These are phyloP conservation scores for Tolypocladium album DNA, from an alignment of 2,329 filamentous ascomycete species.

Conservation along the genomic window DNA sequence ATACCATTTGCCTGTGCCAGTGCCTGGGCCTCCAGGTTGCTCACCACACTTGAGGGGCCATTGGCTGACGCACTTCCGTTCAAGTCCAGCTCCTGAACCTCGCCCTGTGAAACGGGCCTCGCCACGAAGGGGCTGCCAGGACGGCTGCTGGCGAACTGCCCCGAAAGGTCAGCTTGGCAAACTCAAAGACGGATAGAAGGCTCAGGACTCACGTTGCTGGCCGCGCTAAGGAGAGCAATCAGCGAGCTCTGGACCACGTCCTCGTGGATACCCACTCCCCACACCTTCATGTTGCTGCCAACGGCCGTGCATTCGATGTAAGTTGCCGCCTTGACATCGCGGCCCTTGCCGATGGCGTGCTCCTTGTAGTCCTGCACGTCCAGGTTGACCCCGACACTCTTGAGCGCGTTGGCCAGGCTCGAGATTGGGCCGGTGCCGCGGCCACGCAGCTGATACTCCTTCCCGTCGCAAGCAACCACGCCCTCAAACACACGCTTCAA, in stretches of 20 bases:
- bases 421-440: constrained; percentile 87
- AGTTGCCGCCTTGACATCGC: constrained; percentile 82
- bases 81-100: constrained; percentile 4
- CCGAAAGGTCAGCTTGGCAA: neutral
- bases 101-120: constrained; percentile 32
- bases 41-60: constrained; percentile 7
- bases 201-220: constrained; percentile 61
- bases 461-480: constrained; percentile 70
- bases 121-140: constrained; percentile 55
- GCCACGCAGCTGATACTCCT: constrained; percentile 68
- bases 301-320: constrained; percentile 81
- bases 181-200: neutral
- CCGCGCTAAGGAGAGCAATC: constrained; percentile 74
- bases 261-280: constrained; percentile 55
- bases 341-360: constrained; percentile 75
- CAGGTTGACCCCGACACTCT: constrained; percentile 68
- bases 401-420: constrained; percentile 72
- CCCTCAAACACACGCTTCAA: constrained; percentile 76
- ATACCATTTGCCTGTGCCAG: constrained; percentile 10
- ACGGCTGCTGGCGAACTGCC: constrained; percentile 53
- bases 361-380: constrained; percentile 96
- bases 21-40: constrained; percentile 11
- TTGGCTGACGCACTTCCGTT: constrained; percentile 4
- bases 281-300: constrained; percentile 61
- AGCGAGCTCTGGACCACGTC: constrained; percentile 75